Evolutionary conservation across 345 rosid species (phyloP).

Genomic region (Crucihimalaya himalaica): DNA sequence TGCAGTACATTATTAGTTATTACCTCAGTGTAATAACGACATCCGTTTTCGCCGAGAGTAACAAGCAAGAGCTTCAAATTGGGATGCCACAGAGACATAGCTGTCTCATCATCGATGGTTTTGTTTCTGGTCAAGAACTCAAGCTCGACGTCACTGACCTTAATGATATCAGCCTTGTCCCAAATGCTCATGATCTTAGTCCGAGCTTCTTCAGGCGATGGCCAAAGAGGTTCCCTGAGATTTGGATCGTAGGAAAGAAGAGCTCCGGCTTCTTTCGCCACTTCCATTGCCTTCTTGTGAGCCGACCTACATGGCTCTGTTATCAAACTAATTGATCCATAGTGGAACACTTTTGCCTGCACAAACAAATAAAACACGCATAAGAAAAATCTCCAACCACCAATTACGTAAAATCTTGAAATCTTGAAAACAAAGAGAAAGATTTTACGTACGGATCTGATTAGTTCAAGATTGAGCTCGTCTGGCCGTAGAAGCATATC

Average conservation of each 20-base stretch:
- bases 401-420: not conserved
- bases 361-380: not conserved
- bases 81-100: conserved; percentile 47
- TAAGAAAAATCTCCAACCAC: conserved; percentile 12
- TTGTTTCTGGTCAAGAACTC: conserved; percentile 44
- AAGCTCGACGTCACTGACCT: conserved; percentile 56
- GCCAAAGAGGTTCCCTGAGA: conserved; percentile 59
- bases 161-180: conserved; percentile 62
- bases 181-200: conserved; percentile 65
- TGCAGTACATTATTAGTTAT: not conserved
- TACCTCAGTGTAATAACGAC: conserved; percentile 56
- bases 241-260: conserved; percentile 71
- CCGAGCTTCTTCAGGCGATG: conserved; percentile 58
- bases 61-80: conserved; percentile 60
- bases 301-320: conserved; percentile 67
- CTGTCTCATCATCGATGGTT: conserved; percentile 40
- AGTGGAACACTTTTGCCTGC: conserved; percentile 66
- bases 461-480: conserved; percentile 53
- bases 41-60: conserved; percentile 60
- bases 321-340: conserved; percentile 74
- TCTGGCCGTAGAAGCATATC: conserved; percentile 65
- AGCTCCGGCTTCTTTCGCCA: conserved; percentile 60
- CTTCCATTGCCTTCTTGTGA: conserved; percentile 59
- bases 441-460: conserved; percentile 47
- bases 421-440: conserved; percentile 20